These are phyloP conservation scores for Podospora pseudoanserina DNA, from an alignment of 495 filamentous ascomycete species.

Conservation along the genomic window DNA sequence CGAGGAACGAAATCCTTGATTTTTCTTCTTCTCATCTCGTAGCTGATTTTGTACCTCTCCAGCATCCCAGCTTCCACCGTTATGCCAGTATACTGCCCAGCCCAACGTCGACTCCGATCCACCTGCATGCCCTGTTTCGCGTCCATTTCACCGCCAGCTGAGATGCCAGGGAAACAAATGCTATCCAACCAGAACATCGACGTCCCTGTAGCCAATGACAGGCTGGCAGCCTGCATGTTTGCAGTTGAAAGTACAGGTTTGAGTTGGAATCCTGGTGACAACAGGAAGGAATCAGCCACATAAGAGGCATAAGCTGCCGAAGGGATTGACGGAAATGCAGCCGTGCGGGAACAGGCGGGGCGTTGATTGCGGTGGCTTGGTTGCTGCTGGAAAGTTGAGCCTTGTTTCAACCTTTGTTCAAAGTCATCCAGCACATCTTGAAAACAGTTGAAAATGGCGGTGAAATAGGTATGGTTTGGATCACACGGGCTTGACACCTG, in stretches of 20 bases:
- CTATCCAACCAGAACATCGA: not conserved
- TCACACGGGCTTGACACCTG: not conserved
- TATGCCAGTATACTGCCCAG: not conserved
- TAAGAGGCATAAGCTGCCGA: not conserved
- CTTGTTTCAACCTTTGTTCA: not conserved
- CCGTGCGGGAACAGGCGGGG: not conserved
- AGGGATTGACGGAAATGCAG: not conserved
- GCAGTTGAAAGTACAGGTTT: not conserved
- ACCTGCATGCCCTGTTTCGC: not conserved
- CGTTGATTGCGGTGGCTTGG: not conserved
- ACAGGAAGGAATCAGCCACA: not conserved
- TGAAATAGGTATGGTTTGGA: not conserved
- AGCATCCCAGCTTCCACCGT: no score
- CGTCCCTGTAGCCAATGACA: not conserved
- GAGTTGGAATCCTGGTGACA: not conserved
- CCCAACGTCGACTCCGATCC: no score
- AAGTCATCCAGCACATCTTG: not conserved
- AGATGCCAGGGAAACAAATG: not conserved
- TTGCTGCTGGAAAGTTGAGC: not conserved
- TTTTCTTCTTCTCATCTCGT: no score
- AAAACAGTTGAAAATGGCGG: not conserved
- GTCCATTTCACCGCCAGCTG: not conserved
- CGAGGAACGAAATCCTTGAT: no score
- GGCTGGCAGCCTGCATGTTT: not conserved
- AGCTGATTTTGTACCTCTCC: no score